phyloP scores from a whole-genome alignment of 2,329 filamentous ascomycete genomes.

The Clonostachys chloroleuca region DNA sequence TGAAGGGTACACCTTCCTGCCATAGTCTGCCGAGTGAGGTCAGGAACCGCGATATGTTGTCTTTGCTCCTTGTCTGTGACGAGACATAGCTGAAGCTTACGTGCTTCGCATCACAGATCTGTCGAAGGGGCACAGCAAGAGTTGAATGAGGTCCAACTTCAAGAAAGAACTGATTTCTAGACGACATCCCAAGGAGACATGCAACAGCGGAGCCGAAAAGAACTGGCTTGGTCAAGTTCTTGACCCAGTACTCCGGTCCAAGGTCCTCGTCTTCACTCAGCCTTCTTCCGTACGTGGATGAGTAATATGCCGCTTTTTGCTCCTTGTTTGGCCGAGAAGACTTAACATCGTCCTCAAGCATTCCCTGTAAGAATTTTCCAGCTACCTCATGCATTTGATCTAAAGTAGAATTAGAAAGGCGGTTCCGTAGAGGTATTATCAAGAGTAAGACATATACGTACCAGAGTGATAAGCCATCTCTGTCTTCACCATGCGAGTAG shows the following conservation, averaged over 20 bases:
- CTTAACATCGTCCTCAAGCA: too few species aligned
- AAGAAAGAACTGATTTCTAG: conserved; percentile 10
- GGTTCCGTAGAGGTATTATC: conserved; percentile 15
- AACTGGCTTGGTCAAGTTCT: conserved; percentile 6
- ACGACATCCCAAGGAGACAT: conserved; percentile 8
- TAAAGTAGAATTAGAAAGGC: conserved; percentile 7
- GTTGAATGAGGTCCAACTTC: conserved; percentile 8
- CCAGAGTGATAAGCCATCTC: conserved; percentile 43
- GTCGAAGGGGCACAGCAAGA: conserved; percentile 5
- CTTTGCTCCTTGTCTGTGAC: background rate
- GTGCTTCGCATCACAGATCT: conserved; percentile 4
- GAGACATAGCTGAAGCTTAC: background rate
- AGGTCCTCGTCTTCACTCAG: background rate
- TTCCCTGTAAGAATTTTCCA: too few species aligned
- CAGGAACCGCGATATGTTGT: background rate
- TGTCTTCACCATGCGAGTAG: conserved; percentile 27
- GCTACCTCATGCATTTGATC: too few species aligned
- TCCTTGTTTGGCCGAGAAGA: conserved; percentile 1
- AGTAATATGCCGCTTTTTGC: conserved; percentile 6
- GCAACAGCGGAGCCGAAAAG: conserved; percentile 4
- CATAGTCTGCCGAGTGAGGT: background rate
- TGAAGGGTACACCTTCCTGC: background rate
- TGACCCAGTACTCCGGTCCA: conserved; percentile 6
- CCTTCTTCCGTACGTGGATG: background rate
- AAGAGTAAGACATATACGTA: conserved; percentile 5